Conservation (phyloP, 805 yeast genomes). For the Citeromyces matritensis region DNA sequence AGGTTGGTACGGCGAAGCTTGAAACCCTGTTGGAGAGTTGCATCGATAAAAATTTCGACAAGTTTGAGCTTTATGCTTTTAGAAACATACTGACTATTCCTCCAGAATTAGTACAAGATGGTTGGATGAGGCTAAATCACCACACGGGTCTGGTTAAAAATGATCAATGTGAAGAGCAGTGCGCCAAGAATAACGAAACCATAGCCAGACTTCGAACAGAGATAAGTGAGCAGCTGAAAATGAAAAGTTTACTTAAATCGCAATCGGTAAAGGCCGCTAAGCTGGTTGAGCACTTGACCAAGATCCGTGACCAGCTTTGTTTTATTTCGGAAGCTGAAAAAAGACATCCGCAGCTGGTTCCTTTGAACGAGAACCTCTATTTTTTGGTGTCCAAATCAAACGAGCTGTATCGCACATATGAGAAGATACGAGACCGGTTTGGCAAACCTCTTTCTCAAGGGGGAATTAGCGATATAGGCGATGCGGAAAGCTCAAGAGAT, state of each 20-base stretch:
- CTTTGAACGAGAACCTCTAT: conserved; percentile 1
- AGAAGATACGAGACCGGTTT: not conserved
- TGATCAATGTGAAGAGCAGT: conserved; percentile 8
- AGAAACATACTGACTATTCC: conserved; percentile 70
- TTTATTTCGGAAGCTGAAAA: not conserved
- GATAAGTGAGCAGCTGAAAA: conserved; percentile 2
- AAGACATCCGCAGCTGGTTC: not conserved
- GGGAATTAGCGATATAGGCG: not conserved
- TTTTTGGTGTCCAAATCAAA: conserved; percentile 1
- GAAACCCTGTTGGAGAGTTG: conserved; percentile 64
- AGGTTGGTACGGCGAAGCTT: conserved; percentile 65
- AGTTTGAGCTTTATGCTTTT: conserved; percentile 67
- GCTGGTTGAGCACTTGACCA: not conserved
- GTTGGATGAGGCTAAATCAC: conserved; percentile 55
- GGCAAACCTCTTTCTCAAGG: too few species aligned
- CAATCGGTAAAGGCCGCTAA: not conserved
- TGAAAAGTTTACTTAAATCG: conserved; percentile 2
- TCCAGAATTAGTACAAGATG: conserved; percentile 40
- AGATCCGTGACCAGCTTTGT: not conserved
- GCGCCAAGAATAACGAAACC: not conserved
- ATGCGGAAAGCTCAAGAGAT: not conserved
- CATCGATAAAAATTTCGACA: conserved; percentile 74
- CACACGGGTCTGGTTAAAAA: conserved; percentile 35
- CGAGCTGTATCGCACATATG: not conserved
- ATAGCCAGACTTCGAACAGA: conserved; percentile 2